phyloP scores from a whole-genome alignment of 345 rosid species.

The Dipteronia sinensis region DNA sequence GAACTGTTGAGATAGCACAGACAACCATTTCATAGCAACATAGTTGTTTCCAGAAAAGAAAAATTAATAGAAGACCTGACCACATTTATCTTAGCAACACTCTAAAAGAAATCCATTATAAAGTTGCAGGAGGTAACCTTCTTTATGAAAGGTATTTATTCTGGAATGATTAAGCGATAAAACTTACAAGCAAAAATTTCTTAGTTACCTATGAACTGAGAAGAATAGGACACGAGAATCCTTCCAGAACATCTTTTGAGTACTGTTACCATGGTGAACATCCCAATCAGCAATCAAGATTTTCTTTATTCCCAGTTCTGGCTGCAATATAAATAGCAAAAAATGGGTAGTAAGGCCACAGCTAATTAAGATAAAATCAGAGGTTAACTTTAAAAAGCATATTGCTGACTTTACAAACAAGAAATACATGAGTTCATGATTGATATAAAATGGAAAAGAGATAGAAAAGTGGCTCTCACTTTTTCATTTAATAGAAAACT shows the following conservation, averaged over 20 bases:
- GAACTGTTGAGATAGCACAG: slow-evolving; percentile 6
- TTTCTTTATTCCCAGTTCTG: slow-evolving; percentile 71
- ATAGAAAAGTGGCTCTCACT: slow-evolving; percentile 42
- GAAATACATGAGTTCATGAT: not conserved
- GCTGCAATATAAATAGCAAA: slow-evolving; percentile 35
- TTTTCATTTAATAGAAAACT: slow-evolving; percentile 64
- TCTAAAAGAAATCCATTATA: not conserved
- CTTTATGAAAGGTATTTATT: not conserved
- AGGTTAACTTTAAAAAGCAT: slow-evolving; percentile 2
- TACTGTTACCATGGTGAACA: slow-evolving; percentile 97
- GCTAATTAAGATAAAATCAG: slow-evolving; percentile 12
- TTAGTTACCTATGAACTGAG: slow-evolving; percentile 89
- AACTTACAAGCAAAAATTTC: slow-evolving; percentile 9
- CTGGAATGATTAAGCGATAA: not conserved
- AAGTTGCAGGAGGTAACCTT: not conserved
- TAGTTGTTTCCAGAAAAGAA: not conserved
- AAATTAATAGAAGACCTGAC: slow-evolving; percentile 3
- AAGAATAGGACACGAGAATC: slow-evolving; percentile 92
- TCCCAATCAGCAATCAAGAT: slow-evolving; percentile 98
- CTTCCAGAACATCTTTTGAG: slow-evolving; percentile 87
- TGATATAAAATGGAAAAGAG: not conserved
- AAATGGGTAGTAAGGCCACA: slow-evolving; percentile 8
- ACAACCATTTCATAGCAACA: not conserved
- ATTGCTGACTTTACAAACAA: slow-evolving; percentile 1
- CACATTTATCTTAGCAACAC: slow-evolving; percentile 11